phyloP scores from a whole-genome alignment of 768 basidiomycete genomes.

The Lactarius indigo region DNA sequence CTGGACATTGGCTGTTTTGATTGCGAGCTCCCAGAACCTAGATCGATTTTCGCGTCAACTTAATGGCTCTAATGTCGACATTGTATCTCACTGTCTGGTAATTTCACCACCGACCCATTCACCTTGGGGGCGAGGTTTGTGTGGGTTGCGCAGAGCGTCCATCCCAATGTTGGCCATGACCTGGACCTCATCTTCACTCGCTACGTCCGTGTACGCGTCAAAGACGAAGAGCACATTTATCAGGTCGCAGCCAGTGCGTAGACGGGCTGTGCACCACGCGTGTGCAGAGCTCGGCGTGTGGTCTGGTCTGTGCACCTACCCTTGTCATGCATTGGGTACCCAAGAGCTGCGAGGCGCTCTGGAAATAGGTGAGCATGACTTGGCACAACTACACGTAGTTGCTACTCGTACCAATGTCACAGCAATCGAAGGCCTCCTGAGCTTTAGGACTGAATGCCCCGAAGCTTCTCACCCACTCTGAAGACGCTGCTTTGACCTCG shows the following conservation, averaged over 20 bases:
- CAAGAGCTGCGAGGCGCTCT: constrained; percentile 29
- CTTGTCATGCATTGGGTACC: constrained; percentile 25
- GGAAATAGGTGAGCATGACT: not conserved
- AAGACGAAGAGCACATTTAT: constrained; percentile 31
- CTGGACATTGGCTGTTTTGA: constrained; percentile 21
- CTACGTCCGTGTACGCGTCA: constrained; percentile 29
- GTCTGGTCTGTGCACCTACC: constrained; percentile 9
- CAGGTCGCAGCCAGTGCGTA: constrained; percentile 28
- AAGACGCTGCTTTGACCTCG: constrained; percentile 25
- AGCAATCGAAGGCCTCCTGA: constrained; percentile 27
- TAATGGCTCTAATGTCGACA: not conserved
- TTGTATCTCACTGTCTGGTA: constrained; percentile 24
- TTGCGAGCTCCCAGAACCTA: constrained; percentile 28
- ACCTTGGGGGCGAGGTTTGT: constrained; percentile 24
- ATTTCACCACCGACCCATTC: constrained; percentile 28
- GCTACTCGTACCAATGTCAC: constrained; percentile 27
- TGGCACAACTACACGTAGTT: not conserved
- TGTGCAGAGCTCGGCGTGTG: not conserved
- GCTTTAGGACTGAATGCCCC: constrained; percentile 27
- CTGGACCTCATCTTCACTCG: constrained; percentile 22
- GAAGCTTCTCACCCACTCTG: constrained; percentile 27
- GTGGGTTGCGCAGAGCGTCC: constrained; percentile 28
- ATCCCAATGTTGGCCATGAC: constrained; percentile 26
- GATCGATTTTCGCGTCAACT: not conserved
- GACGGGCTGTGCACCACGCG: constrained; percentile 4